Evolutionary conservation across 305 asterid species (phyloP), one percentile per base, ranked within the genome.

Genomic region (Caryopteris hybrid): DNA sequence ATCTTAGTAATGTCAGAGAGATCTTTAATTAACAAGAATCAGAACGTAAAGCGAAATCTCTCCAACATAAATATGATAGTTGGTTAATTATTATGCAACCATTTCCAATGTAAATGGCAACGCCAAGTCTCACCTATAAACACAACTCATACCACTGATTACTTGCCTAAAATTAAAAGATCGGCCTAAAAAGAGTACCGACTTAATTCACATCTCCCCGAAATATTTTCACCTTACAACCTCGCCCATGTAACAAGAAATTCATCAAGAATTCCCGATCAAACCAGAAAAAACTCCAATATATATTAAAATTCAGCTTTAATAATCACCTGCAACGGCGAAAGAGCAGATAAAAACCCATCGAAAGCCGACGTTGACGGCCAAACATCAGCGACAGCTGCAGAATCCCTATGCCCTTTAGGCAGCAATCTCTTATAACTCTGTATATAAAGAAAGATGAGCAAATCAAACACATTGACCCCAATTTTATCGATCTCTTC

Each of bases 361-460:
- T 95, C 99, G 27, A 95, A 95, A 18, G 97, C 96, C 0, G 97
- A 95, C 14, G 95, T 95, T 3, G 97, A 91, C 10, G 98, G 98
- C 99, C 99, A 95, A 45, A 95, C 98, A 78, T 92, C 98, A 10
- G 98, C 99, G 2, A 95, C 97, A 8, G 99, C 84, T n/a, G 96
- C 97, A 14, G 98, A 87, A 78, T 95, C 99, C 85, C 67, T 85
- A 46, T 95, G 99, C 45, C 99, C 97, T 74, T 85, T 95, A 1
- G 99, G 99, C 74, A 95, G 83, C 85, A 95, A 65, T 76, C 99
- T 80, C 79, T 95, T 95, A 63, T 95, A 95, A 68, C 89, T 88
- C 82, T 95, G 97, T 64, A 91, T 81, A 69, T 95, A 92, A 83
- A 95, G 48, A 79, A 88, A 88, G 12, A 95, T 65, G 22, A 95